These are phyloP conservation scores for Boechera divaricarpa DNA, from an alignment of 345 rosid genomes.

Conservation along the genomic window DNA sequence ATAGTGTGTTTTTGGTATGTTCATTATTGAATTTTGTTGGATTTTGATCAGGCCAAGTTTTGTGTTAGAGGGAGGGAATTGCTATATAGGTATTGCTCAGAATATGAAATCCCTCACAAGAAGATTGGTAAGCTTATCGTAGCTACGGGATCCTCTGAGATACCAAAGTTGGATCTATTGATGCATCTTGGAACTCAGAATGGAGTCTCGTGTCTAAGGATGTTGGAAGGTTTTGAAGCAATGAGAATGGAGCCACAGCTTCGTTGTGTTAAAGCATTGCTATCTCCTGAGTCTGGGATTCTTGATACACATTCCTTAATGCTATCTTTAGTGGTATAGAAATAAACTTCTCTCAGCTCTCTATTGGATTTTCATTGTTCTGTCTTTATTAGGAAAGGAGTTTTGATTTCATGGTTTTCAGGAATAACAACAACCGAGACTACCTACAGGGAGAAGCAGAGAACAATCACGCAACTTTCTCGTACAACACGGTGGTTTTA, in stretches of 20 bases:
- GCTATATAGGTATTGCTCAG: constrained; percentile 69
- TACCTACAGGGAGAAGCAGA: constrained; percentile 86
- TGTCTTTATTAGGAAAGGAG: constrained; percentile 32
- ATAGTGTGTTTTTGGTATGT: neutral
- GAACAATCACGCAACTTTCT: constrained; percentile 64
- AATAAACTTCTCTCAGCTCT: neutral
- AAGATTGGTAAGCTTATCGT: constrained; percentile 88
- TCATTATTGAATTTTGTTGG: neutral
- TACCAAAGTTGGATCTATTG: constrained; percentile 62
- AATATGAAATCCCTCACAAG: constrained; percentile 57
- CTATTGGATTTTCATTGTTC: neutral
- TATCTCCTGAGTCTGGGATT: constrained; percentile 81
- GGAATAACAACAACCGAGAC: constrained; percentile 38
- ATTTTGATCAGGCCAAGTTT: constrained; percentile 56
- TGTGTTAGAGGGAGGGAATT: constrained; percentile 82
- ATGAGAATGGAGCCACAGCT: constrained; percentile 79
- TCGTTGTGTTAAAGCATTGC: constrained; percentile 78
- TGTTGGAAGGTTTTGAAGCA: constrained; percentile 81
- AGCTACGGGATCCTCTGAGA: constrained; percentile 65
- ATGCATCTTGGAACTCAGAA: constrained; percentile 64
- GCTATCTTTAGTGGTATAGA: constrained; percentile 75
- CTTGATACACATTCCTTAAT: constrained; percentile 82
- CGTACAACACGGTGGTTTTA: constrained; percentile 71
- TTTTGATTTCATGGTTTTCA: constrained; percentile 52
- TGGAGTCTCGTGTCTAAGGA: constrained; percentile 64